Conservation (phyloP, 441 rosid species). For the Gossypium aridum region DNA sequence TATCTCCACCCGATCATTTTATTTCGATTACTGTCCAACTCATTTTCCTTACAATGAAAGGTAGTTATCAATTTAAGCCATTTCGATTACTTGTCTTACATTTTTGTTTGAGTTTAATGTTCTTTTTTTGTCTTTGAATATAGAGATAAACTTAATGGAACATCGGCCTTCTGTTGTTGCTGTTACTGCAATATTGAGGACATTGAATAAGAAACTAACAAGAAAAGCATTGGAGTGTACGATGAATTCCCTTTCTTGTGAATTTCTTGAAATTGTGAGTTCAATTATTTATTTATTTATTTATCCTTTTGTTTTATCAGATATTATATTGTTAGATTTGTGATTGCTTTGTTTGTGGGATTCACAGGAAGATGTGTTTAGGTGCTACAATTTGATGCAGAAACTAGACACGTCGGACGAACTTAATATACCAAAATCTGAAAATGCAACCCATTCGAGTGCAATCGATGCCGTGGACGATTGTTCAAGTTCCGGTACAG, state of each 20-base stretch:
- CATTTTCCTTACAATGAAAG: constrained; percentile 34
- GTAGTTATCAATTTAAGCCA: constrained; percentile 16
- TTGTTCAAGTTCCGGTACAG: constrained; percentile 23
- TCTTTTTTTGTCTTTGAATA: not conserved
- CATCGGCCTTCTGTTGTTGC: constrained; percentile 53
- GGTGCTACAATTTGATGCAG: constrained; percentile 44
- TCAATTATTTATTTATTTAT: not conserved
- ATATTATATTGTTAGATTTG: not conserved
- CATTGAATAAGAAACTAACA: constrained; percentile 31
- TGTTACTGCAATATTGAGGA: constrained; percentile 42
- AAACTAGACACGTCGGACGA: constrained; percentile 19
- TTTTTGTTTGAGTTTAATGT: not conserved
- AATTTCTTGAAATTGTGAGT: constrained; percentile 50
- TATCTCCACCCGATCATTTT: constrained; percentile 14
- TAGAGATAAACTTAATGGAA: constrained; percentile 38
- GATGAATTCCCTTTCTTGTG: constrained; percentile 26
- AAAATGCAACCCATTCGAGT: constrained; percentile 19
- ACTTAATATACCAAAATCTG: not conserved
- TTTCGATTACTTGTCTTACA: not conserved
- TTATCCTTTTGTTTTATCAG: not conserved
- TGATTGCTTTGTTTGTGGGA: not conserved
- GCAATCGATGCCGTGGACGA: constrained; percentile 11
- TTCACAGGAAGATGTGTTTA: constrained; percentile 46
- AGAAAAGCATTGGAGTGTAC: constrained; percentile 31
- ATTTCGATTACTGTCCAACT: constrained; percentile 20